A percentile compares a stretch with the other conserved stretches of the same genome.
Conservation (phyloP, 208 protist genomes). For the Phytomonas francai region DNA sequence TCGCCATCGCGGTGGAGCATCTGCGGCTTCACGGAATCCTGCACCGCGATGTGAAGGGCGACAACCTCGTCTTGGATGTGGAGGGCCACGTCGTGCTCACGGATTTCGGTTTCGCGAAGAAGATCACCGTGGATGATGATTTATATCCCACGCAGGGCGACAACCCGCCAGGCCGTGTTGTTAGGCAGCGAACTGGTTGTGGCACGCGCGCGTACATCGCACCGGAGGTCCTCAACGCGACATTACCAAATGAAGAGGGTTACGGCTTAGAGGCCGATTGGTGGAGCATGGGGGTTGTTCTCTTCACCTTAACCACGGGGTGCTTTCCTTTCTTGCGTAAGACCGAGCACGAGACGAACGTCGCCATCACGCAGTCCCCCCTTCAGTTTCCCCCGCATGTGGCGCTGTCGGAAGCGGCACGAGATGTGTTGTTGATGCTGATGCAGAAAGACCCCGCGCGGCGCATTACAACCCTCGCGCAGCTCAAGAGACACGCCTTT, state of each 20-base stretch:
- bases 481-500: constrained; percentile 46
- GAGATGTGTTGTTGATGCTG: constrained; percentile 32
- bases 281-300: constrained; percentile 75
- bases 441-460: constrained; percentile 48
- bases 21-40: constrained; percentile 69
- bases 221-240: constrained; percentile 61
- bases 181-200: constrained; percentile 67
- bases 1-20: constrained; percentile 80
- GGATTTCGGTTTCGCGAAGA: constrained; percentile 86
- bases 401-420: constrained; percentile 20
- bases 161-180: constrained; percentile 17
- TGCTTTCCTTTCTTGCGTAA: constrained; percentile 66
- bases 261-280: constrained; percentile 79
- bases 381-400: constrained; percentile 45
- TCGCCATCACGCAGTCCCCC: constrained; percentile 31
- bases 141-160: constrained; percentile 9
- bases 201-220: constrained; percentile 88
- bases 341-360: constrained; percentile 40
- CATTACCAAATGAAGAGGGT: constrained; percentile 19
- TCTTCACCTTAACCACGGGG: constrained; percentile 69
- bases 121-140: constrained; percentile 23
- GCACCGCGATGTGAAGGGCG: constrained; percentile 85
- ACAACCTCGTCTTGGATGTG: constrained; percentile 77
- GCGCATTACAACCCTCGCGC: constrained; percentile 34
- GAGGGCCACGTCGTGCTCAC: constrained; percentile 74